These are phyloP conservation scores for Yueomyces sp. DNA, from an alignment of 805 yeast species.

Conservation along the genomic window DNA sequence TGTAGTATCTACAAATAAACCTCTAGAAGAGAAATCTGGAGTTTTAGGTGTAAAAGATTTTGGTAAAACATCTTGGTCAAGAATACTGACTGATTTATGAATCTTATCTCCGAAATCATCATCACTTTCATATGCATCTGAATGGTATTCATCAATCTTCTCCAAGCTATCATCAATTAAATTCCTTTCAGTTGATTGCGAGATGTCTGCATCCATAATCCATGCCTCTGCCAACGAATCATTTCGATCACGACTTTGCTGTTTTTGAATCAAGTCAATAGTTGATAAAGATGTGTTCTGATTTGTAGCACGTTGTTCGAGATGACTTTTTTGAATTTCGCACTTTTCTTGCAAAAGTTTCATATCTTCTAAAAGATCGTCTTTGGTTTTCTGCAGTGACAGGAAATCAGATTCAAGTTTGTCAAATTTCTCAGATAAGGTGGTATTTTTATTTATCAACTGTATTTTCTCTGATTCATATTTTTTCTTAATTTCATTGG, in stretches of 20 bases:
- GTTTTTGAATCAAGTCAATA: not conserved
- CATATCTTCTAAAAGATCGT: conserved; percentile 18
- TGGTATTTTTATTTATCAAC: not conserved
- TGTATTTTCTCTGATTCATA: too few relatives aligned
- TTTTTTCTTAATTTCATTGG: conserved; percentile 1
- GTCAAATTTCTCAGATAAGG: not conserved
- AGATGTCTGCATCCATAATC: conserved; percentile 5
- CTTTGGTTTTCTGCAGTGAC: not conserved
- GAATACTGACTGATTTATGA: too few relatives aligned
- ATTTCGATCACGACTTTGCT: not conserved
- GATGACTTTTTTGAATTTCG: conserved; percentile 14
- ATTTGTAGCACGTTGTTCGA: conserved; percentile 5
- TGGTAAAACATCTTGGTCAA: not conserved
- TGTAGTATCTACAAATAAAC: conserved; percentile 4
- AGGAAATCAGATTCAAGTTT: conserved; percentile 10
- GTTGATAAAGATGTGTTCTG: not conserved
- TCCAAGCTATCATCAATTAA: not conserved
- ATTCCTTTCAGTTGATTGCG: not conserved
- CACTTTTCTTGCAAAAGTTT: conserved; percentile 14
- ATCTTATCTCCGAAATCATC: not conserved
- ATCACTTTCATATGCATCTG: not conserved
- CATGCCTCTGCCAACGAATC: conserved; percentile 9
- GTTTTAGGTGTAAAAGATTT: not conserved
- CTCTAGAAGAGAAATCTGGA: not conserved
- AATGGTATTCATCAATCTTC: not conserved